Percentiles rank a stretch among this genome's conserved stretches.
phyloP scores from a whole-genome alignment of 495 filamentous ascomycete species.

The Trichodelitschia bisporula region DNA sequence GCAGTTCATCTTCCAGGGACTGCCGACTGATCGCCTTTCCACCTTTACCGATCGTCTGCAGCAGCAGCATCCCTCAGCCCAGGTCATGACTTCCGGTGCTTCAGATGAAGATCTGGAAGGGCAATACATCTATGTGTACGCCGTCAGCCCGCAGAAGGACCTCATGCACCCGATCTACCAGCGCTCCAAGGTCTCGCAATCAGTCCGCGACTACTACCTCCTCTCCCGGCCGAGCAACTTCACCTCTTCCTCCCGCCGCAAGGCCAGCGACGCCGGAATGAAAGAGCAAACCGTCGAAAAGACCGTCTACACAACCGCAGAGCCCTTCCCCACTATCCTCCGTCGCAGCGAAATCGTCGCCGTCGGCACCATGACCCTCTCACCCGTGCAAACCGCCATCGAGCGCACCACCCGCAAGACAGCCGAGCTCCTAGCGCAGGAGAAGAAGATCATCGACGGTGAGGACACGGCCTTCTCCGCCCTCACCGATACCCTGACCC shows the following conservation, averaged over 20 bases:
- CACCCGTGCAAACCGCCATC: constrained; percentile 64
- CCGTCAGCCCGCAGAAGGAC: constrained; percentile 61
- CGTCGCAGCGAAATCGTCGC: constrained; percentile 64
- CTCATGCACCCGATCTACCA: constrained; percentile 71
- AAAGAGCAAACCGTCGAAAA: constrained; percentile 66
- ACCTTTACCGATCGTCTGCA: constrained; percentile 85
- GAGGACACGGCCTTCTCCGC: constrained; percentile 38
- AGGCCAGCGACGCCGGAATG: constrained; percentile 34
- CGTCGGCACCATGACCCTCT: constrained; percentile 36
- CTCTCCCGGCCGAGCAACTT: constrained; percentile 48
- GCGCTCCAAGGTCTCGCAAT: constrained; percentile 53
- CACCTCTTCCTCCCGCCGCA: constrained; percentile 41
- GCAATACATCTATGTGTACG: constrained; percentile 68
- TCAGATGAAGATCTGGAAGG: constrained; percentile 69
- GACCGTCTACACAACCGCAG: constrained; percentile 57
- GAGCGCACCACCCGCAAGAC: constrained; percentile 86
- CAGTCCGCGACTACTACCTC: constrained; percentile 65
- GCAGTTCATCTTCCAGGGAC: constrained; percentile 76
- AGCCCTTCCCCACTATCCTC: constrained; percentile 78
- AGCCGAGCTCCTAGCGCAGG: constrained; percentile 49
- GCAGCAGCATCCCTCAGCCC: constrained; percentile 68
- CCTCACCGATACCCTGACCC: constrained; percentile 46
- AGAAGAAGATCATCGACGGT: constrained; percentile 49
- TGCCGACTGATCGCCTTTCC: constrained; percentile 45
- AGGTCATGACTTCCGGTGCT: constrained; percentile 40